These are phyloP conservation scores for Phellopilus nigrolimitatus DNA, from an alignment of 1,284 basidiomycete species.

Conservation along the genomic window DNA sequence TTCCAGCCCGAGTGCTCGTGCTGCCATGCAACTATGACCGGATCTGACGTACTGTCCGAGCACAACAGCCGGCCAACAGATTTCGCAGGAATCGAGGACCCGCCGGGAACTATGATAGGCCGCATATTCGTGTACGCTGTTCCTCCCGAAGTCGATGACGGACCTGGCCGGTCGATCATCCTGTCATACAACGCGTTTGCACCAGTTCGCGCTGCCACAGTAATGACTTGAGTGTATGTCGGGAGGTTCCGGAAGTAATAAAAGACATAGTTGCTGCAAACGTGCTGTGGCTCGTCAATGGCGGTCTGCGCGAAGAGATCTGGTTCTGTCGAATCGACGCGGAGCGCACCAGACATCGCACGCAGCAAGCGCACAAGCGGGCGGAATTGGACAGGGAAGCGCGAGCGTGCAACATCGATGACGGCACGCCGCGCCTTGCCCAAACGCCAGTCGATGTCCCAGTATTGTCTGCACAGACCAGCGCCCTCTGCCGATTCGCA, in stretches of 20 bases:
- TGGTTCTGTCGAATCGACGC: constrained; percentile 63
- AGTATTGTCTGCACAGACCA: constrained; percentile 73
- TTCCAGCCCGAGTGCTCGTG: constrained; percentile 81
- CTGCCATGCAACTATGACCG: constrained; percentile 76
- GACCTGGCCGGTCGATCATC: constrained; percentile 54
- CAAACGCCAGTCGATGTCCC: constrained; percentile 63
- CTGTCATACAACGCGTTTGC: constrained; percentile 66
- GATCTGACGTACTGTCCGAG: constrained; percentile 59
- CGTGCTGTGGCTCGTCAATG: constrained; percentile 32
- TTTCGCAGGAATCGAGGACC: constrained; percentile 60
- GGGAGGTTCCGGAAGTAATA: constrained; percentile 70
- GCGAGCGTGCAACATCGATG: constrained; percentile 71
- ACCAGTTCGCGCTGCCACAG: constrained; percentile 52
- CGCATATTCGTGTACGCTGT: constrained; percentile 62
- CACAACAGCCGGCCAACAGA: constrained; percentile 70
- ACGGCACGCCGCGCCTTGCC: constrained; percentile 65
- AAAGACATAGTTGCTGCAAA: constrained; percentile 65
- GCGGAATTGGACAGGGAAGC: constrained; percentile 76
- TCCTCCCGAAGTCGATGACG: constrained; percentile 44
- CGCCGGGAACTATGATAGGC: constrained; percentile 71
- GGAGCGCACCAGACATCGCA: constrained; percentile 68
- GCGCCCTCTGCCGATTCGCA: constrained; percentile 66
- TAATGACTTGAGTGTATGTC: constrained; percentile 72
- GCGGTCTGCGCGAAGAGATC: constrained; percentile 45
- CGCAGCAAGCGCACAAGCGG: constrained; percentile 72